Conservation (phyloP, 768 basidiomycete genomes). For the Lactarius evosmus region DNA sequence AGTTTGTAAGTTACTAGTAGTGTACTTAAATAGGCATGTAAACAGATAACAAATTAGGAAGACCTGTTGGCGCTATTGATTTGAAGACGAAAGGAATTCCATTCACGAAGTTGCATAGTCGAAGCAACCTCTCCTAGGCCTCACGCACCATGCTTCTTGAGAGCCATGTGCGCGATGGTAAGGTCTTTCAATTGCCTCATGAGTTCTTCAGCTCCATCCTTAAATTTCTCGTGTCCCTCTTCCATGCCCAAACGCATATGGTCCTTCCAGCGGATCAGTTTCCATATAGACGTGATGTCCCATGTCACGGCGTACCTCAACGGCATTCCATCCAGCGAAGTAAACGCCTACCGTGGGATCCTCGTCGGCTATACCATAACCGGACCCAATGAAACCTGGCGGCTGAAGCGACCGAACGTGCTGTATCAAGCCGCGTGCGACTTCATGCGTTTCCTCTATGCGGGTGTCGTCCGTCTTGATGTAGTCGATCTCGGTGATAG, state of each 20-base stretch:
- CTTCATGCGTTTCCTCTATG: background rate
- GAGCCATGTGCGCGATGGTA: background rate
- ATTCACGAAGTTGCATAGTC: background rate
- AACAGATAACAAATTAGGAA: too few relatives aligned
- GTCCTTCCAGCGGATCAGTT: background rate
- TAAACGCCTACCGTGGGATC: background rate
- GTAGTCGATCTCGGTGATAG: constrained; percentile 1
- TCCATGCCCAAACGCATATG: background rate
- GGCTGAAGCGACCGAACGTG: constrained; percentile 8
- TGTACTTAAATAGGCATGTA: background rate
- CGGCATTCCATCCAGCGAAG: constrained; percentile 1
- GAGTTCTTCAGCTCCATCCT: background rate
- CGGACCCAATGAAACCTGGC: background rate
- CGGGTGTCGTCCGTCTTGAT: background rate
- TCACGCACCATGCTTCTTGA: background rate
- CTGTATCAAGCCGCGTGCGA: background rate
- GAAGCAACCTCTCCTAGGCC: background rate
- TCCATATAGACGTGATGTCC: background rate
- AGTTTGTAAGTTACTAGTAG: background rate
- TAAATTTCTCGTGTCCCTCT: background rate
- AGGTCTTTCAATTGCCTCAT: background rate
- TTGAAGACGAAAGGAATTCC: background rate
- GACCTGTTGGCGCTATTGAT: background rate
- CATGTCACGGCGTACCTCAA: constrained; percentile 8
- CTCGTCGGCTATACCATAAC: background rate